Percentiles rank a stretch among this genome's conserved stretches.
These are phyloP conservation scores for Fremontodendron californicum DNA, from an alignment of 345 rosid genomes.

Conservation along the genomic window DNA sequence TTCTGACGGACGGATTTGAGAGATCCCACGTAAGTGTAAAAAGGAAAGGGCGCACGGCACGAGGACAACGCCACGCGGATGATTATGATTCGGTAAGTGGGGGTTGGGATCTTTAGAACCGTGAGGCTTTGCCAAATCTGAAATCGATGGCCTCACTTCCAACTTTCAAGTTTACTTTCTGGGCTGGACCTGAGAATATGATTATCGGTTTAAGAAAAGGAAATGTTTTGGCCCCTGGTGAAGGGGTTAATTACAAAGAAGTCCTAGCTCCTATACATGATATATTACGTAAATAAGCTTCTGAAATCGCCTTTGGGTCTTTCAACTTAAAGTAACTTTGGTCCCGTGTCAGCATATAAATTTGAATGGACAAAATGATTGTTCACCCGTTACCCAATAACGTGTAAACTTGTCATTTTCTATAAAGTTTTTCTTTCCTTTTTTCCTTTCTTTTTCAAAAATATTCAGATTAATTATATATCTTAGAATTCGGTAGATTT, in stretches of 20 bases:
- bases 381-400: background rate
- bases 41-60: background rate
- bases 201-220: too few relatives aligned
- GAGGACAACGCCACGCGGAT: conserved; percentile 13
- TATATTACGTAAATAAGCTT: too few relatives aligned
- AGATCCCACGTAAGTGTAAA: conserved; percentile 24
- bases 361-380: background rate
- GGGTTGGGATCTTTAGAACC: conserved; percentile 5
- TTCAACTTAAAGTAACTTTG: too few relatives aligned
- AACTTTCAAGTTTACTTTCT: background rate
- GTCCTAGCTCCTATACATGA: background rate
- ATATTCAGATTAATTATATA: background rate
- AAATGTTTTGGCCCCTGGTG: background rate
- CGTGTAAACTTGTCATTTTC: background rate
- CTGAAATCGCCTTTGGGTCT: too few relatives aligned
- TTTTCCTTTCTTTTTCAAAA: too few relatives aligned
- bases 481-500: background rate
- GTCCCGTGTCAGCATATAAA: too few relatives aligned
- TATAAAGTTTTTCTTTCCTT: too few relatives aligned
- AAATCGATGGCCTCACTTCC: background rate
- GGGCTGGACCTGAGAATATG: background rate
- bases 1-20: conserved; percentile 8
- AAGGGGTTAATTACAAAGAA: background rate
- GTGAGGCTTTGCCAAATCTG: conserved; percentile 2
- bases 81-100: background rate